Percentiles rank a stretch among this genome's conserved stretches.
phyloP scores from a whole-genome alignment of 768 basidiomycete genomes.

The Krasilnikovozyma curviuscula region DNA sequence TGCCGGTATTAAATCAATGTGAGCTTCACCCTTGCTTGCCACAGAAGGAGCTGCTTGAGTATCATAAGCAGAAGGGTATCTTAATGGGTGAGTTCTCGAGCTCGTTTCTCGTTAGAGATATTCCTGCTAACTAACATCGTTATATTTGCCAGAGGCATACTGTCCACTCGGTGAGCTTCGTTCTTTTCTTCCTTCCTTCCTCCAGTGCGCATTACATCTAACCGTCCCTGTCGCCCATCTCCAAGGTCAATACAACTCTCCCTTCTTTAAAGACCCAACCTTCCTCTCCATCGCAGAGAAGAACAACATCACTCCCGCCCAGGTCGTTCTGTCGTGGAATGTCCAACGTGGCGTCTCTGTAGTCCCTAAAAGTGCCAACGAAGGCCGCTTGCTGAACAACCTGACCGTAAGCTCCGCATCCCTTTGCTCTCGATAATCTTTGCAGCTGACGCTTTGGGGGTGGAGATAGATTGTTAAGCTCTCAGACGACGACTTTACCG shows the following conservation, averaged over 20 bases:
- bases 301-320: constrained; percentile 34
- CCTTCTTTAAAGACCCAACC: constrained; percentile 33
- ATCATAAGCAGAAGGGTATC: constrained; percentile 20
- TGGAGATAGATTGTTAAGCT: constrained; percentile 22
- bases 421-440: not conserved
- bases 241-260: constrained; percentile 29
- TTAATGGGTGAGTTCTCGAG: too few relatives aligned
- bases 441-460: not conserved
- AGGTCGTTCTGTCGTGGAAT: constrained; percentile 39
- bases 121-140: too few relatives aligned
- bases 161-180: too few relatives aligned
- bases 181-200: too few relatives aligned
- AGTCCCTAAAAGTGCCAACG: constrained; percentile 35
- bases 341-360: constrained; percentile 31
- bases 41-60: not conserved
- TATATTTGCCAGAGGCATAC: too few relatives aligned
- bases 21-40: constrained; percentile 9
- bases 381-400: constrained; percentile 35
- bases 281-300: constrained; percentile 34
- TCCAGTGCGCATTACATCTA: too few relatives aligned
- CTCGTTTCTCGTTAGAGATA: too few relatives aligned
- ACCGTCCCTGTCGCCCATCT: too few relatives aligned
- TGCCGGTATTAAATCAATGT: too few relatives aligned
- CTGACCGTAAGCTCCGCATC: constrained; percentile 27
- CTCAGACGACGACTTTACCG: constrained; percentile 20